phyloP scores from a whole-genome alignment of 768 basidiomycete genomes.

The Rhodotorula toruloides region DNA sequence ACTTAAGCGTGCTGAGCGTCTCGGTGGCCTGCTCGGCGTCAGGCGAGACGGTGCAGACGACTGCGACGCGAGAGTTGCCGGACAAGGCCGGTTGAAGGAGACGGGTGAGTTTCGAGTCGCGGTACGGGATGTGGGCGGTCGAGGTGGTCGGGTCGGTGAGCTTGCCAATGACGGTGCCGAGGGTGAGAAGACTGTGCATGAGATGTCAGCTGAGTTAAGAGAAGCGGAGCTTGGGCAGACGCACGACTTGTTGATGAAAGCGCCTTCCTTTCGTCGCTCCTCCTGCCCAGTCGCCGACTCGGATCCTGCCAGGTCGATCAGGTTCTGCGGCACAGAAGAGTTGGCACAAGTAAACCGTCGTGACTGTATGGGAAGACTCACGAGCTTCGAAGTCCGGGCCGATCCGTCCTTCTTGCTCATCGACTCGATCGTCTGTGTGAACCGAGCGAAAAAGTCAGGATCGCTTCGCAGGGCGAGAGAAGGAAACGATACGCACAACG shows the following conservation, averaged over 20 bases:
- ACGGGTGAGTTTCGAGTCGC: constrained; percentile 74
- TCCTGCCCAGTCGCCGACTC: constrained; percentile 94
- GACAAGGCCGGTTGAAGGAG: constrained; percentile 91
- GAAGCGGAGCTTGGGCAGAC: constrained; percentile 13
- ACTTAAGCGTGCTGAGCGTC: constrained; percentile 79
- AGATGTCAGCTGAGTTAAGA: background rate
- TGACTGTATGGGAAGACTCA: constrained; percentile 1
- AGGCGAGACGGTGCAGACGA: constrained; percentile 92
- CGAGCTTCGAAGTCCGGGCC: constrained; percentile 61
- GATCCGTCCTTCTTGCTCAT: constrained; percentile 54
- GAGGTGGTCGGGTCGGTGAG: constrained; percentile 72
- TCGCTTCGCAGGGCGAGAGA: background rate
- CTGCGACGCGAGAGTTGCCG: constrained; percentile 90
- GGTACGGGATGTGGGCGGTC: constrained; percentile 78
- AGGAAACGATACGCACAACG: constrained; percentile 54
- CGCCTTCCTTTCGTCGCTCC: constrained; percentile 90
- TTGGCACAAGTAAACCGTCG: background rate
- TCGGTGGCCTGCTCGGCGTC: constrained; percentile 71
- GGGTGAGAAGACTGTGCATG: constrained; percentile 66
- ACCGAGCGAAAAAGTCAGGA: background rate
- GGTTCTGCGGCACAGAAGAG: constrained; percentile 54
- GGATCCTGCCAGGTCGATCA: constrained; percentile 93
- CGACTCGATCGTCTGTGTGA: constrained; percentile 30
- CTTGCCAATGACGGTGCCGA: constrained; percentile 87
- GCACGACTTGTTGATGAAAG: constrained; percentile 73